Conservation (phyloP, 371 early-diverging fungal species). For the Zopfochytrium polystomum region DNA sequence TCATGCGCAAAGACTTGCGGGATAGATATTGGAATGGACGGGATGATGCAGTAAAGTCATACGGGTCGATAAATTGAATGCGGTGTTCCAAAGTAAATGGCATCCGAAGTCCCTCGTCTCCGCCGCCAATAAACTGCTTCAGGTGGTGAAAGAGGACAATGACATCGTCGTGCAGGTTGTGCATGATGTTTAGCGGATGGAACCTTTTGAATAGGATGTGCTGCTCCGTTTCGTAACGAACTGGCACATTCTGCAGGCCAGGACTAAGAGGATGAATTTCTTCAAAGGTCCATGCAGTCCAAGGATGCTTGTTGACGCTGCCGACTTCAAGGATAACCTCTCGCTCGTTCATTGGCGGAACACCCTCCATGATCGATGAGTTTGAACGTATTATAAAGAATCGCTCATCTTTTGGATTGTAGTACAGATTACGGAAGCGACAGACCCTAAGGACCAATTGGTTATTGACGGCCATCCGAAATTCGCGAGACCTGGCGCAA, state of each 20-base stretch:
- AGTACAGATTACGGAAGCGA: constrained; percentile 50
- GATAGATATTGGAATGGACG: constrained; percentile 45
- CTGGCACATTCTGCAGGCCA: constrained; percentile 29
- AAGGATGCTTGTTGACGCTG: constrained; percentile 39
- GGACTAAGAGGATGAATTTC: constrained; percentile 38
- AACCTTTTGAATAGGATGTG: constrained; percentile 42
- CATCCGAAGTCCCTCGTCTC: constrained; percentile 10
- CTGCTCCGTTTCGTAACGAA: constrained; percentile 36
- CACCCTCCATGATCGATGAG: constrained; percentile 28
- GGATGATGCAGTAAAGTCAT: constrained; percentile 32
- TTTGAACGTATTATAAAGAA: constrained; percentile 47
- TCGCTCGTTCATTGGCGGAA: constrained; percentile 31
- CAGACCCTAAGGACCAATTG: constrained; percentile 32
- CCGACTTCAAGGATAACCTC: constrained; percentile 32
- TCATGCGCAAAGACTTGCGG: constrained; percentile 33
- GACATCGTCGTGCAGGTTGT: constrained; percentile 52
- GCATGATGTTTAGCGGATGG: constrained; percentile 54
- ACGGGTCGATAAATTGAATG: constrained; percentile 38
- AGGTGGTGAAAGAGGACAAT: constrained; percentile 42
- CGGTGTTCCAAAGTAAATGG: constrained; percentile 42
- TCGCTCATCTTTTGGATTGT: constrained; percentile 28
- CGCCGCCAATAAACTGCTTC: constrained; percentile 32
- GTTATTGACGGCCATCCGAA: not conserved
- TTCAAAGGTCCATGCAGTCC: constrained; percentile 37
- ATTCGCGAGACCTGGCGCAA: not conserved